Evolutionary conservation across 768 basidiomycete genomes (phyloP), one percentile per base, ranked within the genome.

Genomic region (Leucocoprinus leucothites): DNA sequence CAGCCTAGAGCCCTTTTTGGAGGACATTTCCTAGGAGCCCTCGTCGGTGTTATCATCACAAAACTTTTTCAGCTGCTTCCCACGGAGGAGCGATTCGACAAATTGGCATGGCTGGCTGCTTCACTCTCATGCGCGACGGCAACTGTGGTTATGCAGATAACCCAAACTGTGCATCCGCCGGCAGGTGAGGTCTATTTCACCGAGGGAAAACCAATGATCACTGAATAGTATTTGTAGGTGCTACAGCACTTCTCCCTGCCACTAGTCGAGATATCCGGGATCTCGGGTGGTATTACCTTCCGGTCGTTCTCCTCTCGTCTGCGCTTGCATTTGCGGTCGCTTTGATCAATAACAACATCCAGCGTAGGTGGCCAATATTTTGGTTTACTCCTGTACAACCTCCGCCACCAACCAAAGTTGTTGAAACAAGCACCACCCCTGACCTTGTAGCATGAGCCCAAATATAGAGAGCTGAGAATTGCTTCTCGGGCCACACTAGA

Each of bases 231-330:
- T 44, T 11, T 31, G 5, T 11, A 76, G 74, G 81, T 54, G 82
- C 79, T n/a, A 82, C 81, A 1, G 80, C 81, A 19, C 68, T 82
- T 31, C 67, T 82, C 9, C 74, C 80, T 18, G 71, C 76, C 1
- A 63, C 78, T 24, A 75, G 74, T 60, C 57, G 67, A 13, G 69
- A 77, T 14, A 64, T 79, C 16, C 63, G 76, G 16, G 58, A 65
- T n/a, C 62, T 82, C 43, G 76, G 74, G 11, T 82, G 80, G 81
- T 77, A 80, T 59, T 77, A 79, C 56, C 67, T 84, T 11, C 79
- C 79, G 13, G 72, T 82, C 42, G 63, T 82, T 45, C 68, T 84
- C 9, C 70, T 84, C 4, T 74, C 76, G 3, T 78, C 77, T 3
- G 59, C 67, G 8, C 66, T 83, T 6, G 70, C 71, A 7, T 71